Percentiles rank a stretch among this genome's conserved stretches.
These are phyloP conservation scores for Penicillium hesseltinei DNA, from an alignment of 2,329 filamentous ascomycete species.

Conservation along the genomic window DNA sequence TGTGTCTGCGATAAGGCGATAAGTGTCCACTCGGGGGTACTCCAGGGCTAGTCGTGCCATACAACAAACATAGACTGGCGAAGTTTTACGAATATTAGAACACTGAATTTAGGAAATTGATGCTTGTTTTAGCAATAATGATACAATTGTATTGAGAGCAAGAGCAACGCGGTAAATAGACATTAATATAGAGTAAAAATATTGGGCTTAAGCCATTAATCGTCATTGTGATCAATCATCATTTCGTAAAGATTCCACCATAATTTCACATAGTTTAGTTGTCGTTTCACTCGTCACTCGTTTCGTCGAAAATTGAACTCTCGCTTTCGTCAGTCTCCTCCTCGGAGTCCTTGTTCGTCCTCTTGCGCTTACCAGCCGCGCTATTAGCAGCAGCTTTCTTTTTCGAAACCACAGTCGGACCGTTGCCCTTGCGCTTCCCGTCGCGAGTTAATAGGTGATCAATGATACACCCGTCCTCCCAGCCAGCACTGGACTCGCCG, in stretches of 20 bases:
- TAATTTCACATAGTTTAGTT: not conserved
- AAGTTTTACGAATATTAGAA: not conserved
- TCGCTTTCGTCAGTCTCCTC: constrained; percentile 3
- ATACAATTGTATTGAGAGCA: not conserved
- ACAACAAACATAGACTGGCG: too few relatives aligned
- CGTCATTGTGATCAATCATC: not conserved
- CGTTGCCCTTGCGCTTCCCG: constrained; percentile 48
- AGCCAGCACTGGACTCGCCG: constrained; percentile 58
- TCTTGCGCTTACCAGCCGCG: not conserved
- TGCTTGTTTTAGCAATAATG: not conserved
- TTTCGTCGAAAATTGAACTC: not conserved
- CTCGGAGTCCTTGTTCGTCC: not conserved
- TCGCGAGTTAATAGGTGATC: constrained; percentile 60
- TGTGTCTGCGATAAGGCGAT: constrained; percentile 15
- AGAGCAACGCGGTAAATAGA: not conserved
- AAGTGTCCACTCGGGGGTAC: not conserved
- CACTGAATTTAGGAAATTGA: not conserved
- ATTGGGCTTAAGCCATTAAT: not conserved
- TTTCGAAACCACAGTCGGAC: not conserved
- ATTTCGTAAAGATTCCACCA: not conserved
- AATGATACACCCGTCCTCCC: constrained; percentile 64
- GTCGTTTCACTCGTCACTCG: constrained; percentile 2
- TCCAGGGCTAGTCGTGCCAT: not conserved
- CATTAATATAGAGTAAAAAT: not conserved
- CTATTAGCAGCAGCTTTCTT: constrained; percentile 2